Evolutionary conservation across 163 green algal genomes (phyloP).

Genomic region (Volvox carteri): DNA sequence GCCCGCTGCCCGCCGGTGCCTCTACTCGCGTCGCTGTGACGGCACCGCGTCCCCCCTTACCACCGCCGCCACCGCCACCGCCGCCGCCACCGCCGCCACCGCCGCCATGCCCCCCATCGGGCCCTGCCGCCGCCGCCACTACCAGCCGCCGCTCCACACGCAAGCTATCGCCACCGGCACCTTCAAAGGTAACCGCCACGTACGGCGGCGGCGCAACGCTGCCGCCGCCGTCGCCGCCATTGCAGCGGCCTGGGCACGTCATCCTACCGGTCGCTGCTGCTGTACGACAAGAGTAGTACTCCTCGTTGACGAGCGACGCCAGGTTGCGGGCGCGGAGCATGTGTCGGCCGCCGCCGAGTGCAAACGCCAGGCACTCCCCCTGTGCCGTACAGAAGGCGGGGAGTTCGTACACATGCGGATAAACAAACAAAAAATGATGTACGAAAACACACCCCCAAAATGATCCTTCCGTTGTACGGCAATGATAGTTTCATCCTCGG

Average conservation of each 20-base stretch:
- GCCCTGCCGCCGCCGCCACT: background rate
- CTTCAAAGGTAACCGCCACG: constrained; percentile 38
- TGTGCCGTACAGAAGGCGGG: too few relatives aligned
- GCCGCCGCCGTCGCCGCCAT: background rate
- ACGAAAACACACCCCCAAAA: background rate
- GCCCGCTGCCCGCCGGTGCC: constrained; percentile 33
- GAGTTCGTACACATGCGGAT: background rate
- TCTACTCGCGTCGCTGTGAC: constrained; percentile 39
- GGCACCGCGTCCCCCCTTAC: background rate
- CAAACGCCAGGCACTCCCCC: constrained; percentile 83
- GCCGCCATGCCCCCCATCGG: background rate
- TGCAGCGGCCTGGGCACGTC: background rate
- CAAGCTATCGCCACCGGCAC: background rate
- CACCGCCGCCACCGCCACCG: background rate
- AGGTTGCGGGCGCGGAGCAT: constrained; percentile 73
- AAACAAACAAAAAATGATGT: background rate
- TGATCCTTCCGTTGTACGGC: too few relatives aligned
- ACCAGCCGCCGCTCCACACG: constrained; percentile 39
- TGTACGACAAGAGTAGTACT: constrained; percentile 7
- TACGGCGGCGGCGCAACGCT: constrained; percentile 6
- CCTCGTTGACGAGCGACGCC: constrained; percentile 68
- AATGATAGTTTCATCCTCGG: too few relatives aligned
- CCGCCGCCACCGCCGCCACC: background rate
- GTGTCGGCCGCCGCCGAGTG: constrained; percentile 72
- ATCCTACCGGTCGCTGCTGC: background rate